Evolutionary conservation across 345 rosid genomes (phyloP).

Genomic region (Eucalyptus erythrocorys): DNA sequence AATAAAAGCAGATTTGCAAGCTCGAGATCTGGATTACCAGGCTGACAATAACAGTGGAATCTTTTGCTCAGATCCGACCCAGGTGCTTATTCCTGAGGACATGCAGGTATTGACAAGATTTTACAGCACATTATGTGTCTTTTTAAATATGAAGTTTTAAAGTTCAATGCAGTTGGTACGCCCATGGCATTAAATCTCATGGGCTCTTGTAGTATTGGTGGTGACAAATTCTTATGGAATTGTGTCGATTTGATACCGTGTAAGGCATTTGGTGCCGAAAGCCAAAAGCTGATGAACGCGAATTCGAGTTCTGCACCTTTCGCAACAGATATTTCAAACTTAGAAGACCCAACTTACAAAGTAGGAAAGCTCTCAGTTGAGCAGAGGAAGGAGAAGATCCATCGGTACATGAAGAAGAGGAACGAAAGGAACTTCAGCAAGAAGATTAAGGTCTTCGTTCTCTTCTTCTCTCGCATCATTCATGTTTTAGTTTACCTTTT

Average conservation of each 20-base stretch:
- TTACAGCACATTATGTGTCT: neutral
- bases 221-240: neutral
- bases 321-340: constrained; percentile 49
- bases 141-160: neutral
- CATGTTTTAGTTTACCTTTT: neutral
- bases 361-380: constrained; percentile 76
- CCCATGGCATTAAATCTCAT: neutral
- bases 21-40: constrained; percentile 41
- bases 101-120: constrained; percentile 40
- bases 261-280: constrained; percentile 39
- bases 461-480: neutral
- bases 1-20: constrained; percentile 35
- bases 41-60: constrained; percentile 52
- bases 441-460: constrained; percentile 70
- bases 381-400: constrained; percentile 89
- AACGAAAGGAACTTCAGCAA: constrained; percentile 93
- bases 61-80: constrained; percentile 34
- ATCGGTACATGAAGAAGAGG: constrained; percentile 88
- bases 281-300: constrained; percentile 30
- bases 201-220: neutral
- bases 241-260: neutral
- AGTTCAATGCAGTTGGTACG: neutral
- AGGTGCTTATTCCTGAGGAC: constrained; percentile 37
- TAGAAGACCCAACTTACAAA: constrained; percentile 67
- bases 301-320: constrained; percentile 21